Percentiles rank a stretch among this genome's conserved stretches.
Conservation (phyloP, 805 yeast species). For the Priceomyces melissophilus region DNA sequence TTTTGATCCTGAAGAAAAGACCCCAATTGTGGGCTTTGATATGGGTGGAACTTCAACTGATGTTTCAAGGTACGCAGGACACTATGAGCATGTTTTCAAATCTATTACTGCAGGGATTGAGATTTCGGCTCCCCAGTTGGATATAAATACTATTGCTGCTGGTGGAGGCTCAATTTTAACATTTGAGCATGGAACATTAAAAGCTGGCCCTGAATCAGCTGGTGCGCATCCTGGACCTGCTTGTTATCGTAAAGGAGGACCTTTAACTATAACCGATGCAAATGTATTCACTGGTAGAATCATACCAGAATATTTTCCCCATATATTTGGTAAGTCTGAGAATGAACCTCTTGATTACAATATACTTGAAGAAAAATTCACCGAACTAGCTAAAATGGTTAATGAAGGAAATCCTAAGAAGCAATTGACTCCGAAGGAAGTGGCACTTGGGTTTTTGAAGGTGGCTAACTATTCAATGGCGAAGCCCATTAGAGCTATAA, state of each 20-base stretch:
- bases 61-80: constrained; percentile 28
- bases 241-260: constrained; percentile 37
- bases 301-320: too few species aligned
- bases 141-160: constrained; percentile 44
- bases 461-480: constrained; percentile 90
- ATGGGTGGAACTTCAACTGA: constrained; percentile 36
- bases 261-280: constrained; percentile 37
- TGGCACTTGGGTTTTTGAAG: constrained; percentile 75
- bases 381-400: not conserved
- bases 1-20: constrained; percentile 33
- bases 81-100: constrained; percentile 26
- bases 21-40: constrained; percentile 36
- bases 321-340: constrained; percentile 36
- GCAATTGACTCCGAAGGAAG: constrained; percentile 55
- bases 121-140: constrained; percentile 24
- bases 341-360: constrained; percentile 18
- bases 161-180: constrained; percentile 43
- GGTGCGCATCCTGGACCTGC: constrained; percentile 41
- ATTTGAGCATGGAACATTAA: constrained; percentile 37
- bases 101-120: constrained; percentile 30
- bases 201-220: constrained; percentile 39
- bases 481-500: constrained; percentile 79
- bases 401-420: constrained; percentile 17
- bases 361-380: not conserved
- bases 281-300: constrained; percentile 33